Evolutionary conservation across 1,284 basidiomycete species (phyloP), one percentile per base, ranked within the genome.

Genomic region (Sutorius eximius): DNA sequence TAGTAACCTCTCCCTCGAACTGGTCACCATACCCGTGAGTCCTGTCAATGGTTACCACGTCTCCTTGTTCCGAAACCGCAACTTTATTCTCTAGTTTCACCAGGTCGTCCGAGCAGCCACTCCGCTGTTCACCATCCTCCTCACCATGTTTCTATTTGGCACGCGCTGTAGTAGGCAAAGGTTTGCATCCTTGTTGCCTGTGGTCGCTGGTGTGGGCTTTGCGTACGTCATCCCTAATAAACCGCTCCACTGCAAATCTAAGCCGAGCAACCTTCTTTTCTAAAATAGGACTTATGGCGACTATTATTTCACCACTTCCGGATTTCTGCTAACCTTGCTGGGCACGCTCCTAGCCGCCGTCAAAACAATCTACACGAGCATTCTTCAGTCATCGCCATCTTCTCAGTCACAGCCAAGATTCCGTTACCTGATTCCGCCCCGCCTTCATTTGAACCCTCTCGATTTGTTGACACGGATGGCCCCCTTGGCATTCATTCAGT

Each of bases 51-150:
- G 27, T 32, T 29, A 2, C 9, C 41, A 38, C n/a, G 5, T 22
- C 3, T 45, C 47, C 30, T 18, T 57, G 24, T 27, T 33, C 40
- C 58, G 2, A 56, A 27, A 8, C 11, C n/a, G 3, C 5, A 12
- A 3, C 24, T 24, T 1, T 20, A 41, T 38, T 24, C 32, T 22
- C 0, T 61, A 95, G 91, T 94, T 97, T 65, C 95, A 98, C 70
- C 95, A 97, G 77, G 93, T 97, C 50, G 86, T 97, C 33, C 87
- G 95, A n/a, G 91, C 94, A 1, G 83, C 90, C 7, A 91, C 94
- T 0, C 95, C 95, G 0, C 80, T 97, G 51, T 97, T 97, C 75
- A 94, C 91, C 3, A 87, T 95, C 59, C 52, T 87, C 44, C 82
- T 96, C 58, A 86, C 93, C 0, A 77, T 81, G 48, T 47, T 80